Evolutionary conservation across 73 alveolate species (phyloP), one percentile per base, ranked within the genome.

Genomic region (Paramecium caudatum): DNA sequence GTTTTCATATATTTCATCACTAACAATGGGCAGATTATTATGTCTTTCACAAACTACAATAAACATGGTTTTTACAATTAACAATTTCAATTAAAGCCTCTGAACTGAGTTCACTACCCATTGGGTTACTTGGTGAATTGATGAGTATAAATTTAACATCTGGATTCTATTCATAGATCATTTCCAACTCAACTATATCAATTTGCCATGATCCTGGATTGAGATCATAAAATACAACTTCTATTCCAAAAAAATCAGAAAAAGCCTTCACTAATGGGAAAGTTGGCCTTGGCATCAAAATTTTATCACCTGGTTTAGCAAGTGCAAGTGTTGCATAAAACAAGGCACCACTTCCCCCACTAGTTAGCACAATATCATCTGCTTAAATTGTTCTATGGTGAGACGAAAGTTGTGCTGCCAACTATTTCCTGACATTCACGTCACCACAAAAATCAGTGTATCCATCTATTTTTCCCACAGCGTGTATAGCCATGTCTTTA

Each of bases 381-480:
- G 63, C 87, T 17, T 30, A 23, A 8, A 74, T 17, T 74, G 36
- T 27, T 37, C 88, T 27, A 41, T 43, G 43, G 21, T 74, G 47
- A 2, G 88, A 74, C 21, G 88, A 74, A 10, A 74, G 10, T 30
- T 21, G 39, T 74, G 17, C 47, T 74, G 88, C 88, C 47, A 74
- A 43, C 43, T 74, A 16, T 17, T 33, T 43, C 43, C 88, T 74
- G 8, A 74, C 88, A 3, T 74, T 41, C 16, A 41, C 4, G 21
- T 74, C 88, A 37, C 93, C 93, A 8, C 39, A 41, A 30, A 86
- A 86, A 32, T 61, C 93, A 21, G 93, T 86, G 30, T 86, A 86
- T 2, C 93, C 93, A 86, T 86, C 93, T 19, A 86, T 86, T 46
- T 86, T 86, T 25, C 93, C 93, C 8, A 86, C 93, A 5, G 90